Evolutionary conservation across 108 stramenopile genomes (phyloP).

Genomic region (Fragilaria radians): DNA sequence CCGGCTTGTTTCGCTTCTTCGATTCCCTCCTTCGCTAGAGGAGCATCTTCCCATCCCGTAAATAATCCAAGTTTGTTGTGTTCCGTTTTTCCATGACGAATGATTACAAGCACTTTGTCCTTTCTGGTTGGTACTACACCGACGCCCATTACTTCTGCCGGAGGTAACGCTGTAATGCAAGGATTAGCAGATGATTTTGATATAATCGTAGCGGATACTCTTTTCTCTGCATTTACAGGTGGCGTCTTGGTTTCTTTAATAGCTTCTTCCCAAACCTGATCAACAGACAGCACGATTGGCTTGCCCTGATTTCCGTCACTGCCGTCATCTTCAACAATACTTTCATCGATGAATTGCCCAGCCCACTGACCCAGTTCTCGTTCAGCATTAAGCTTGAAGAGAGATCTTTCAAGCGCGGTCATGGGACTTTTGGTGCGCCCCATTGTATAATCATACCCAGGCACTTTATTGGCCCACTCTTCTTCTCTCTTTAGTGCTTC

Average conservation of each 20-base stretch:
- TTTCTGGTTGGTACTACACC: conserved; percentile 27
- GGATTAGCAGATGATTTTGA: conserved; percentile 14
- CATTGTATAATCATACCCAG: conserved; percentile 74
- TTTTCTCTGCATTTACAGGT: conserved; percentile 1
- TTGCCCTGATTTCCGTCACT: conserved; percentile 56
- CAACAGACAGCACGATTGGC: conserved; percentile 24
- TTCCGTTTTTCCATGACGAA: conserved; percentile 90
- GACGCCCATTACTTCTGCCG: conserved; percentile 23
- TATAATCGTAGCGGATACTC: conserved; percentile 15
- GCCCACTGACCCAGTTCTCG: conserved; percentile 70
- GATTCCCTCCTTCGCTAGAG: conserved; percentile 80
- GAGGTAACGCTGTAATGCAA: conserved; percentile 46
- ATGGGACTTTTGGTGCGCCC: conserved; percentile 32
- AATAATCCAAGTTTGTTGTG: conserved; percentile 91
- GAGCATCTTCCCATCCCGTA: conserved; percentile 91
- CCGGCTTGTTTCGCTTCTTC: conserved; percentile 87
- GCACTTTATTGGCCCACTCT: conserved; percentile 68
- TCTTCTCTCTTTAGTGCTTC: conserved; percentile 80
- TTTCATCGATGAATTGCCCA: conserved; percentile 54
- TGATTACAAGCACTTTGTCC: conserved; percentile 80
- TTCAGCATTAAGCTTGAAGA: conserved; percentile 66
- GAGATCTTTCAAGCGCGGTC: conserved; percentile 59
- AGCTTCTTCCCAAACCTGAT: conserved; percentile 46
- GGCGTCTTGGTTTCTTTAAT: conserved; percentile 25
- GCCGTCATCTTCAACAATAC: conserved; percentile 52